Conservation (phyloP, 1,284 basidiomycete genomes). For the Boletus semigastroideus region DNA sequence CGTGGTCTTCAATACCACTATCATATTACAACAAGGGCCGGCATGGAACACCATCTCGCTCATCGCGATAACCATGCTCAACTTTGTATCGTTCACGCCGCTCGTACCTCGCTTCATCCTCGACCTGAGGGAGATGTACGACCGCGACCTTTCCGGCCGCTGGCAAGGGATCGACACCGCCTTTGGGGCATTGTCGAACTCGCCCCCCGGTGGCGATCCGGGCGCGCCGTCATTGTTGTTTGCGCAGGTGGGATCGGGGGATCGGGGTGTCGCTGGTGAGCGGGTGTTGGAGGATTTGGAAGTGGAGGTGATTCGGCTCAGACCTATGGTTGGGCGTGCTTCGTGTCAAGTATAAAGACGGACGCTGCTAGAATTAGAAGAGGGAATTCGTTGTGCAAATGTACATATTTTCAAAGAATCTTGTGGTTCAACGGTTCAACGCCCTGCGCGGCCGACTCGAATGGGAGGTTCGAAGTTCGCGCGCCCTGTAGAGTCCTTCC, state of each 20-base stretch:
- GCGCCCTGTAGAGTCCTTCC: no score
- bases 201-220: background rate
- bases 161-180: background rate
- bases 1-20: background rate
- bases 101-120: background rate
- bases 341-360: no score
- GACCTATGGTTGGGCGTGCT: no score
- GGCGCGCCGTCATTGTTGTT: background rate
- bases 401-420: no score
- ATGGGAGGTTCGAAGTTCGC: no score
- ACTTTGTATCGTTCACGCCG: background rate
- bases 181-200: background rate
- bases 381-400: no score
- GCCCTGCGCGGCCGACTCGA: no score
- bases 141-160: background rate
- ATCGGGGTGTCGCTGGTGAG: background rate
- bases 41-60: background rate
- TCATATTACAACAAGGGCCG: background rate
- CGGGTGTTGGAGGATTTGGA: no score
- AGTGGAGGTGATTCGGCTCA: no score
- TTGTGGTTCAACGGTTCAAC: no score
- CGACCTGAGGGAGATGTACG: background rate
- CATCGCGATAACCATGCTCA: background rate
- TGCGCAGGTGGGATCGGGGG: background rate
- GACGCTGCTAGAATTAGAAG: no score